phyloP scores from a whole-genome alignment of 202 grass and related monocot genomes.

The Zoysia matrella region DNA sequence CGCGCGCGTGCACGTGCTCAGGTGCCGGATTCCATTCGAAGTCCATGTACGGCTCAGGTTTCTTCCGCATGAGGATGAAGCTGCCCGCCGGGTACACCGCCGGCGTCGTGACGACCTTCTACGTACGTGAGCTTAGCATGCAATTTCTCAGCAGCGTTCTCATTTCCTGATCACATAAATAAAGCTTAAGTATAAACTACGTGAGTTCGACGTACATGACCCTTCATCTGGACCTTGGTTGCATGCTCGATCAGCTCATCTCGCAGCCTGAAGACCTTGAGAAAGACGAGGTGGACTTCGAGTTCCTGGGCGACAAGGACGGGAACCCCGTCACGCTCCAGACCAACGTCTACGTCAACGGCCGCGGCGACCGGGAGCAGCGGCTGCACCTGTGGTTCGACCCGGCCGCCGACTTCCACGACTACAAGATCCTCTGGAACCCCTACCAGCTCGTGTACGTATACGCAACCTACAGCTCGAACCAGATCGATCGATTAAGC shows the following conservation, averaged over 20 bases:
- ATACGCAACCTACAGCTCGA: too few relatives aligned
- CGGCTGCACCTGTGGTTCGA: conserved; percentile 69
- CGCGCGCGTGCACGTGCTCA: not conserved
- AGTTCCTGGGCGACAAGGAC: conserved; percentile 75
- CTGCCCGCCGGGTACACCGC: conserved; percentile 54
- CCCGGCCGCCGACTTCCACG: conserved; percentile 71
- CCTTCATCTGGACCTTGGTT: not conserved
- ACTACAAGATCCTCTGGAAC: conserved; percentile 81
- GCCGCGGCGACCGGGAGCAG: conserved; percentile 62
- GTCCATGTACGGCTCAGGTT: conserved; percentile 53
- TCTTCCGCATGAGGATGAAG: conserved; percentile 73
- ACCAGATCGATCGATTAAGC: too few relatives aligned
- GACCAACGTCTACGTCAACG: conserved; percentile 73
- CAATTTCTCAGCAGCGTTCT: not conserved
- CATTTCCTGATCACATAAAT: not conserved
- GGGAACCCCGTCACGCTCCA: conserved; percentile 59
- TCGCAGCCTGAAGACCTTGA: conserved; percentile 22
- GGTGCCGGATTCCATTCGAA: conserved; percentile 72
- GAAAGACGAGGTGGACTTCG: conserved; percentile 74
- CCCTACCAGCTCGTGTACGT: conserved; percentile 64
- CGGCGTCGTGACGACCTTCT: conserved; percentile 69
- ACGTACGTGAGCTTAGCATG: conserved; percentile 16
- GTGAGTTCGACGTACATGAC: not conserved
- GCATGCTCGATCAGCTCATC: not conserved
- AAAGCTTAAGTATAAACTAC: not conserved